Evolutionary conservation across 352 stramenopile genomes (phyloP).

Genomic region (Pythium folliculosum): DNA sequence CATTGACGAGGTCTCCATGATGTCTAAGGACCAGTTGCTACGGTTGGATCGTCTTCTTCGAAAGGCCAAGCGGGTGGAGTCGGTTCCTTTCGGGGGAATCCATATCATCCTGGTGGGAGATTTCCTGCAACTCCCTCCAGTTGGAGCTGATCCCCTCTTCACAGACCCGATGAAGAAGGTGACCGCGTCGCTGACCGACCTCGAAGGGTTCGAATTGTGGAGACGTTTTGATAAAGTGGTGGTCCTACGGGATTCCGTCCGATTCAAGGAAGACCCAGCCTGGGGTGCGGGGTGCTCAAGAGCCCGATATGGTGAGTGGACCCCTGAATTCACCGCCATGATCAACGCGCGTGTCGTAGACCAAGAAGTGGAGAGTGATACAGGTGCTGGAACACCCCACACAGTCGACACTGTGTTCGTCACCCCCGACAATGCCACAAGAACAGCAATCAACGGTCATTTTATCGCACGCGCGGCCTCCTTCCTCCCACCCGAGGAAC

Average conservation of each 20-base stretch:
- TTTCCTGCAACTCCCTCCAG: constrained; percentile 12
- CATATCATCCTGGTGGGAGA: constrained; percentile 15
- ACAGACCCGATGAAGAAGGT: background rate
- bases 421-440: background rate
- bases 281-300: constrained; percentile 31
- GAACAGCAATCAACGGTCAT: background rate
- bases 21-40: constrained; percentile 12
- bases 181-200: background rate
- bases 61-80: constrained; percentile 5
- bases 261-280: constrained; percentile 31
- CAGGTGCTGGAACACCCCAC: background rate
- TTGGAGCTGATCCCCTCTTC: constrained; percentile 10
- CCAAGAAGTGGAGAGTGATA: background rate
- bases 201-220: constrained; percentile 16
- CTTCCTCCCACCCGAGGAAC: background rate
- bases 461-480: background rate
- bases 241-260: constrained; percentile 21
- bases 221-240: constrained; percentile 18
- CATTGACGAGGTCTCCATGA: constrained; percentile 30
- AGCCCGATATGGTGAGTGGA: constrained; percentile 28
- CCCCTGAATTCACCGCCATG: constrained; percentile 23
- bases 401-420: constrained; percentile 5
- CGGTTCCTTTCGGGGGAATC: constrained; percentile 14
- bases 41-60: constrained; percentile 2
- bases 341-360: constrained; percentile 20